phyloP scores from a whole-genome alignment of 805 yeast genomes.

The Zygosaccharomyces kombuchaensis region DNA sequence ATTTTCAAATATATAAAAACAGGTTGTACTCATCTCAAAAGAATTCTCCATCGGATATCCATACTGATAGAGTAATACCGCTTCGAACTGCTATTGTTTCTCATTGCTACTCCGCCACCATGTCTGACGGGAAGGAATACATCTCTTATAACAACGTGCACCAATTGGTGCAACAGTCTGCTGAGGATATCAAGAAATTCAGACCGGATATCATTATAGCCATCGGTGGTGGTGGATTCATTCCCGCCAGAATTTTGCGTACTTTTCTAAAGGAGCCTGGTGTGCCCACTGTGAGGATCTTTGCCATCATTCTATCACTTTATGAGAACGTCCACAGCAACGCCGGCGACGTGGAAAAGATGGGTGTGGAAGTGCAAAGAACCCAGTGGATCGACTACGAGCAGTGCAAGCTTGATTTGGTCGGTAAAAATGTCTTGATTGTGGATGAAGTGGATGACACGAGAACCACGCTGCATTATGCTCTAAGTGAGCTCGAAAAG shows the following conservation, averaged over 20 bases:
- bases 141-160: conserved; percentile 79
- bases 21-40: not conserved
- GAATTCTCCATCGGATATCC: not conserved
- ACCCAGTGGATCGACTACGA: conserved; percentile 81
- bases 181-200: conserved; percentile 60
- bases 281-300: conserved; percentile 82
- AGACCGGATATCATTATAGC: conserved; percentile 90
- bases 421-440: conserved; percentile 66
- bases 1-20: not conserved
- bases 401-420: conserved; percentile 53
- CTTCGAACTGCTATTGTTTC: not conserved
- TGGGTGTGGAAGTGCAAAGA: conserved; percentile 68
- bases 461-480: conserved; percentile 77
- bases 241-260: conserved; percentile 94
- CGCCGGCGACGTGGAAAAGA: conserved; percentile 51
- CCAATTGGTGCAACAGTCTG: conserved; percentile 61
- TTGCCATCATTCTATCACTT: conserved; percentile 89
- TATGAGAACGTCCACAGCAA: conserved; percentile 75
- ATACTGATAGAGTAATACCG: not conserved
- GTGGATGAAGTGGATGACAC: conserved; percentile 88
- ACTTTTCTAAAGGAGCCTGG: conserved; percentile 88
- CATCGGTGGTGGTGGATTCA: conserved; percentile 97
- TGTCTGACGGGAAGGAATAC: conserved; percentile 51
- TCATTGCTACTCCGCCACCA: conserved; percentile 1
- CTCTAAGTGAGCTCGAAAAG: conserved; percentile 66